Evolutionary conservation across 2,329 filamentous ascomycete species (phyloP), one percentile per base, ranked within the genome.

Genomic region (Magnaporthales sp.): DNA sequence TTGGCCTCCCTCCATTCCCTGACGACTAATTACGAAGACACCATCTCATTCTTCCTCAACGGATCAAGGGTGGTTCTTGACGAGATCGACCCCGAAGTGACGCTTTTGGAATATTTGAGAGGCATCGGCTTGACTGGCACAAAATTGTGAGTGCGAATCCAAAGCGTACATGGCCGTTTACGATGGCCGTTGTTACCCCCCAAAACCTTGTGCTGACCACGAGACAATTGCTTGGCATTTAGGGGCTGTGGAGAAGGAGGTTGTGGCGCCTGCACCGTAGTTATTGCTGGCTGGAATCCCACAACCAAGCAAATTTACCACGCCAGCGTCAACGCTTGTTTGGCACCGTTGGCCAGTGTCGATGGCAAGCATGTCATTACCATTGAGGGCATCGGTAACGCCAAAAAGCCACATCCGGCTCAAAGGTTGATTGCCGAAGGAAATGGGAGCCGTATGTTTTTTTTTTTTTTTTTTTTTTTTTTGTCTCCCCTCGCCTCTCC

Each of bases 301-400:
- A 96, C 92, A 3, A 97, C 93, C 6, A 91, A 91, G 73, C 86
- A 91, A 75, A 91, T 98, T 72, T 98, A 98, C 75, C 94, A 99
- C 81, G 95, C 95, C 67, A 96, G 92, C 66, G 92, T 98, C 68
- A 99, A 99, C 76, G 95, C 95, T 58, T 99, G 95, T 76, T 83
- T 99, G 65, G 94, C 95, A 11, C 95, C 95, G 7, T 84, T 99
- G 62, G 91, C 93, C 71, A 96, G 93, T 73, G 86, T 98, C 60
- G 95, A 98, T 76, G 95, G 95, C 61, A 99, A 99, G 77, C 95
- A 99, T 84, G 92, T 98, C 74, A 93, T 99, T 75, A 99, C 95
- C 3, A 89, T 99, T 56, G 95, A 99, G 78, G 95, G 95, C 7
- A 97, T 99, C 73, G 95, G 95, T 11, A 91, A 90, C 75, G 89